These are phyloP conservation scores for Neurospora sp. DNA, from an alignment of 495 filamentous ascomycete species.

Conservation along the genomic window DNA sequence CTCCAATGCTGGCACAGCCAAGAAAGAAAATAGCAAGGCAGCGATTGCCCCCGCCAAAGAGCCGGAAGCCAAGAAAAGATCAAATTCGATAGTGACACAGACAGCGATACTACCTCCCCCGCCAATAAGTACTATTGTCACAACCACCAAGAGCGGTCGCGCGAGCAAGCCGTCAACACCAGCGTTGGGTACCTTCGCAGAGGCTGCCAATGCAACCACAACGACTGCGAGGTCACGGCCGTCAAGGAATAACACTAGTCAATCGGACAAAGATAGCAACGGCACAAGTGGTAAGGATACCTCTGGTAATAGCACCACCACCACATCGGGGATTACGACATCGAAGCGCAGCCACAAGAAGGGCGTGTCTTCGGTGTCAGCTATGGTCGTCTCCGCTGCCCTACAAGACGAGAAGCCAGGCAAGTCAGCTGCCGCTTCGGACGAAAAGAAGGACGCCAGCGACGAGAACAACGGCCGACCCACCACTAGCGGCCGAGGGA, in stretches of 20 bases:
- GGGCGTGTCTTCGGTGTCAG: slow-evolving; percentile 33
- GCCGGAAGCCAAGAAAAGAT: slow-evolving; percentile 14
- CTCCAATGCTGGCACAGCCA: slow-evolving; percentile 9
- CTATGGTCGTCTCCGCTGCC: slow-evolving; percentile 12
- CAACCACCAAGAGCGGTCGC: slow-evolving; percentile 46
- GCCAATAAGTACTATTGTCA: slow-evolving; percentile 23
- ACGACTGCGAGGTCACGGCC: slow-evolving; percentile 13
- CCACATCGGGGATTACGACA: background rate
- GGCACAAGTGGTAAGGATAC: background rate
- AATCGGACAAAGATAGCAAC: background rate
- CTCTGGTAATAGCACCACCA: slow-evolving; percentile 5
- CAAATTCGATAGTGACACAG: slow-evolving; percentile 22
- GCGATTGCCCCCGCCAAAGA: background rate
- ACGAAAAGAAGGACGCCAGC: slow-evolving; percentile 1
- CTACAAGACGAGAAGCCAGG: background rate
- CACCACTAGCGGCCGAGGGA: background rate
- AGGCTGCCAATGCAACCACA: slow-evolving; percentile 25
- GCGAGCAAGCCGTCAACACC: slow-evolving; percentile 57
- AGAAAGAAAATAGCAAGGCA: slow-evolving; percentile 23
- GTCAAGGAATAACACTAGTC: slow-evolving; percentile 11
- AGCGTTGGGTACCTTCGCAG: slow-evolving; percentile 40
- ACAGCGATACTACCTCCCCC: slow-evolving; percentile 20
- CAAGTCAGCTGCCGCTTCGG: background rate
- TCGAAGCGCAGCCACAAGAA: slow-evolving; percentile 66
- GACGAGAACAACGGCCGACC: slow-evolving; percentile 4